A percentile compares a stretch with the other conserved stretches of the same genome.
These are phyloP conservation scores for Lotmaria passim DNA, from an alignment of 208 protist genomes.

Conservation along the genomic window DNA sequence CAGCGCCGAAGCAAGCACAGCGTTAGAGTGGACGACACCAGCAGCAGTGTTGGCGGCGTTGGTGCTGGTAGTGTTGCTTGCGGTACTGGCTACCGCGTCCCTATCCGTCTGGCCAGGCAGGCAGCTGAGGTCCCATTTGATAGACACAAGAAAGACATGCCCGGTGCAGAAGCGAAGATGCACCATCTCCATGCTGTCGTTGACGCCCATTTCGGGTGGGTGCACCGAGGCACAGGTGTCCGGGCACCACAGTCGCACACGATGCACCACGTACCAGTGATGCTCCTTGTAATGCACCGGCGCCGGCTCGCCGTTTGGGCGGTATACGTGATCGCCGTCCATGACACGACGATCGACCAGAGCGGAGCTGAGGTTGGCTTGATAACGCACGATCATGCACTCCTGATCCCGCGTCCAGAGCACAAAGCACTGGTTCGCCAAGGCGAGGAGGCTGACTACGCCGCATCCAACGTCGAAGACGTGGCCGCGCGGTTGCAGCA, in stretches of 20 bases:
- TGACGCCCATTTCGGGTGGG: constrained; percentile 28
- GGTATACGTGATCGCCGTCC: constrained; percentile 16
- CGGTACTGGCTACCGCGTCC: neutral
- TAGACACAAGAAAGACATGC: constrained; percentile 28
- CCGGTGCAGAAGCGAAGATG: constrained; percentile 31
- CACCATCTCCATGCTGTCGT: constrained; percentile 26
- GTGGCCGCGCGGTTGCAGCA: constrained; percentile 34
- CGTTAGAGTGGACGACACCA: neutral
- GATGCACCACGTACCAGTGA: constrained; percentile 37
- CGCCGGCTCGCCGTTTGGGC: constrained; percentile 8
- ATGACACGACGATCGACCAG: neutral
- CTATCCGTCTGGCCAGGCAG: neutral
- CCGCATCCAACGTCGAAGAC: constrained; percentile 55
- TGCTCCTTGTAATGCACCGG: constrained; percentile 34
- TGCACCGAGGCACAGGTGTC: constrained; percentile 12
- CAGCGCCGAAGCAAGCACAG: too few species aligned
- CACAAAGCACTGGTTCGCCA: constrained; percentile 75
- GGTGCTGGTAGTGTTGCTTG: neutral
- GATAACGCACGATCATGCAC: constrained; percentile 72
- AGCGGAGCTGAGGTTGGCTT: constrained; percentile 51
- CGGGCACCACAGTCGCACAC: constrained; percentile 31
- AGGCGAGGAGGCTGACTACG: constrained; percentile 48
- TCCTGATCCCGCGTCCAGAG: constrained; percentile 66
- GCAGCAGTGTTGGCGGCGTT: neutral
- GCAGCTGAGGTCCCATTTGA: constrained; percentile 24